Conservation (phyloP, 2,329 filamentous ascomycete species). For the Aureobasidium uvarum region DNA sequence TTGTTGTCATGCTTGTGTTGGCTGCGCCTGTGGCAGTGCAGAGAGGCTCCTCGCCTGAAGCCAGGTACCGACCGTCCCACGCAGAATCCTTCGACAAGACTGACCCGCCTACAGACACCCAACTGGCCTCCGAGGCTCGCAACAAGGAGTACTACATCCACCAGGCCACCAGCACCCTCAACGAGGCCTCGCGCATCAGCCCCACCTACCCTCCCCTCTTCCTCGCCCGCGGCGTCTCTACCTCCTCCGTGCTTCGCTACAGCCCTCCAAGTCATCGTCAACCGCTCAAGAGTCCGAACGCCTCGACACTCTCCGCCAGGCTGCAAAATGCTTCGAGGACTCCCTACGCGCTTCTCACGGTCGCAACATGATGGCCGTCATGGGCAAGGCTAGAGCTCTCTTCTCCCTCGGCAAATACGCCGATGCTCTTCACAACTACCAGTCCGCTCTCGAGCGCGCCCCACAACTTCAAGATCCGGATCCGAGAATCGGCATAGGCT, state of each 20-base stretch:
- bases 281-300: slow-evolving; percentile 66
- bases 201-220: slow-evolving; percentile 89
- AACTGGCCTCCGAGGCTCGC: slow-evolving; percentile 67
- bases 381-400: slow-evolving; percentile 83
- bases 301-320: slow-evolving; percentile 76
- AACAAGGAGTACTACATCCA: slow-evolving; percentile 94
- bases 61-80: slow-evolving; percentile 45
- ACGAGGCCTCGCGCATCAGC: slow-evolving; percentile 93
- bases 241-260: slow-evolving; percentile 81
- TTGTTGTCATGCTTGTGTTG: slow-evolving; percentile 83
- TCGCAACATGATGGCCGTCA: slow-evolving; percentile 85
- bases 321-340: slow-evolving; percentile 92
- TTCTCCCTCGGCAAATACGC: slow-evolving; percentile 84
- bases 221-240: slow-evolving; percentile 87
- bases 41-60: slow-evolving; percentile 69
- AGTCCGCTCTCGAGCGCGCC: slow-evolving; percentile 80
- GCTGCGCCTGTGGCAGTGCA: slow-evolving; percentile 86
- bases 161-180: slow-evolving; percentile 83
- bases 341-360: slow-evolving; percentile 79
- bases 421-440: slow-evolving; percentile 80
- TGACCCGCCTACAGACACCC: slow-evolving; percentile 33
- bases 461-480: slow-evolving; percentile 89
- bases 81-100: background rate
- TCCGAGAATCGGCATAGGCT: slow-evolving; percentile 91
- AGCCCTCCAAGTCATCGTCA: slow-evolving; percentile 65